Conservation (phyloP, 805 yeast species). For the Limtongozyma cylindracea region DNA sequence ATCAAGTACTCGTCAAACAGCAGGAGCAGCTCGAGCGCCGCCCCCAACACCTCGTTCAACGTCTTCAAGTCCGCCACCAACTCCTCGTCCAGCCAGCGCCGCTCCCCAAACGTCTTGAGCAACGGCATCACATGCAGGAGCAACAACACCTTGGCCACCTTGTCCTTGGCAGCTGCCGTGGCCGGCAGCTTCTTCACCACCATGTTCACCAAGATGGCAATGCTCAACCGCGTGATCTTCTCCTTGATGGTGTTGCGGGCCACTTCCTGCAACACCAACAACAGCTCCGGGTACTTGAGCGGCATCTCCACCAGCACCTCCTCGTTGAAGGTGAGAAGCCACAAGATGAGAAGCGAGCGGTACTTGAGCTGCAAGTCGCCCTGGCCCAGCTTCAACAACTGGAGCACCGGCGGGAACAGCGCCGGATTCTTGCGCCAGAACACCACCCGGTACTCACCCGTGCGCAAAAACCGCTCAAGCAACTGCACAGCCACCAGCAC, state of each 20-base stretch:
- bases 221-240: conserved; percentile 67
- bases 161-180: conserved; percentile 11
- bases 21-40: conserved; percentile 50
- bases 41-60: conserved; percentile 46
- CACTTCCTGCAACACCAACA: conserved; percentile 23
- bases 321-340: conserved; percentile 68
- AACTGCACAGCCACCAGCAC: no score
- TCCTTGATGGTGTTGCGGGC: conserved; percentile 75
- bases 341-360: conserved; percentile 46
- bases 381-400: no score
- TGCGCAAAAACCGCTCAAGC: no score
- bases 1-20: conserved; percentile 81
- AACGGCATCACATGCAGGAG: conserved; percentile 54
- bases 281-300: conserved; percentile 24
- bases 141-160: conserved; percentile 38
- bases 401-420: no score
- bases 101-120: conserved; percentile 42
- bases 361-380: conserved; percentile 69
- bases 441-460: no score
- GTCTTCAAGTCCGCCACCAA: conserved; percentile 44
- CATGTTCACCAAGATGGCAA: conserved; percentile 46
- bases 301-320: conserved; percentile 19
- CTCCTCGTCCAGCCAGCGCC: conserved; percentile 65
- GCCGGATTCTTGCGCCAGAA: no score
- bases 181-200: conserved; percentile 12